Base-by-base conservation (phyloP, 352 stramenopile genomes). In the Phytophthora pistaciae region DNA sequence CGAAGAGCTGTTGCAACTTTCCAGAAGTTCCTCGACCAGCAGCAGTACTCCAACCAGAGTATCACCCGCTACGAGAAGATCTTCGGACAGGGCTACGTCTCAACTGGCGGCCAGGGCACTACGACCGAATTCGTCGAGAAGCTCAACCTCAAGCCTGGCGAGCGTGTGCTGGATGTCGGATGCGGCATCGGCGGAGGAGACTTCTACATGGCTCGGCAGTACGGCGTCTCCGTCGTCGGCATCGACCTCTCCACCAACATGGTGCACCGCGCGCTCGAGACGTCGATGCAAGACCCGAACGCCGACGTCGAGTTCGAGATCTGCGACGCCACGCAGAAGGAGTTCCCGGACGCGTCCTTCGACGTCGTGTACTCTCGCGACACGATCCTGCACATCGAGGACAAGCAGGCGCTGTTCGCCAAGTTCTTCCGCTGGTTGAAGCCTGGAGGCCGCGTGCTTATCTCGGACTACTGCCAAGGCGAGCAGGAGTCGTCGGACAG, bases 101-200 rank as follows among this genome's bases (percentile, higher is more conserved):
- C 79, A 20, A 92, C 85, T 0, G 85, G 85, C 23, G 85, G 85
- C 33, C 84, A 91, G 65, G 60, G 63, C 20, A 92, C 85, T 23
- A 92, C 85, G 11, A 91, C 83, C 3, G 85, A 92, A 67, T 92
- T 91, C 55, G 82, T 92, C 5, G 69, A 86, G 50, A 91, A 86
- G 66, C 78, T 92, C n/a, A 71, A 82, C 57, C 64, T 92, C n/a
- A 68, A 89, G 53, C 66, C 71, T 33, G 82, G 82, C 9, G 83
- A 92, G 63, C 70, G 83, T n/a, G 72, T 97, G 20, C 70, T 98
- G 10, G 92, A 98, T 62, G 92, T 98, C 9, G 92, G 92, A 27
- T 98, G 92, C 62, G 92, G 92, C 25, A 96, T 98, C 53, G 92
- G 92, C n/a, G 92, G 92, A 20, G 95, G 92, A 3, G 87, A 91